phyloP scores from a whole-genome alignment of 1,284 basidiomycete species.

The Trichosporon sp. region DNA sequence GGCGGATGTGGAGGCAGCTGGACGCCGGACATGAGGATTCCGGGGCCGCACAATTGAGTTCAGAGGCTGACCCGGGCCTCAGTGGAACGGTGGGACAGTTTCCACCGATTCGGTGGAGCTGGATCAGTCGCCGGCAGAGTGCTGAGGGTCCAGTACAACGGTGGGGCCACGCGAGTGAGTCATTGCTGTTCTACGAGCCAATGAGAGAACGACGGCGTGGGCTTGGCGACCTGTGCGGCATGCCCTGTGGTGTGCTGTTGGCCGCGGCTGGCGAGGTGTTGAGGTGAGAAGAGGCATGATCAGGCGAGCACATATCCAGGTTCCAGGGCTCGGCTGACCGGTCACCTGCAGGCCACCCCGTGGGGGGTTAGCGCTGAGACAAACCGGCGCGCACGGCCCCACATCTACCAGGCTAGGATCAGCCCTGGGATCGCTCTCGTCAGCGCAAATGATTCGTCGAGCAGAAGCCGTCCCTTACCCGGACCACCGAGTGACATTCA shows the following conservation, averaged over 20 bases:
- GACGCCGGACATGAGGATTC: background rate
- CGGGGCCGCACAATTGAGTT: background rate
- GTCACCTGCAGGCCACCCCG: background rate
- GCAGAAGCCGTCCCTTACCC: no score
- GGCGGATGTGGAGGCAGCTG: no score
- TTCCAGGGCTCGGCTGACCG: background rate
- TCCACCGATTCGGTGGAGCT: no score
- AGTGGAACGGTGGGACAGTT: background rate
- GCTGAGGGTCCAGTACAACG: background rate
- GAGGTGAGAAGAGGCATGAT: background rate
- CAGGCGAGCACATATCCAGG: background rate
- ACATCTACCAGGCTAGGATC: no score
- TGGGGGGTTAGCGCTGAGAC: background rate
- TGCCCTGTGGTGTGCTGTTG: no score
- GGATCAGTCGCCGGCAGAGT: no score
- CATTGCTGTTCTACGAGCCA: background rate
- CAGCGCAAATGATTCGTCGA: no score
- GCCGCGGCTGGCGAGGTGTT: no score
- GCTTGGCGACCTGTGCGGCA: background rate
- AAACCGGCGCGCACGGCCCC: background rate
- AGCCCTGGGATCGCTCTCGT: no score
- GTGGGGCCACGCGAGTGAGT: background rate
- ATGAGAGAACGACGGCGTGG: background rate
- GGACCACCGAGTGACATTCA: no score
- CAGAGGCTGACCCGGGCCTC: background rate